Evolutionary conservation across 202 grass and related monocot genomes (phyloP), one percentile per base, ranked within the genome.

Genomic region (Dendrocalamus latiflorus): DNA sequence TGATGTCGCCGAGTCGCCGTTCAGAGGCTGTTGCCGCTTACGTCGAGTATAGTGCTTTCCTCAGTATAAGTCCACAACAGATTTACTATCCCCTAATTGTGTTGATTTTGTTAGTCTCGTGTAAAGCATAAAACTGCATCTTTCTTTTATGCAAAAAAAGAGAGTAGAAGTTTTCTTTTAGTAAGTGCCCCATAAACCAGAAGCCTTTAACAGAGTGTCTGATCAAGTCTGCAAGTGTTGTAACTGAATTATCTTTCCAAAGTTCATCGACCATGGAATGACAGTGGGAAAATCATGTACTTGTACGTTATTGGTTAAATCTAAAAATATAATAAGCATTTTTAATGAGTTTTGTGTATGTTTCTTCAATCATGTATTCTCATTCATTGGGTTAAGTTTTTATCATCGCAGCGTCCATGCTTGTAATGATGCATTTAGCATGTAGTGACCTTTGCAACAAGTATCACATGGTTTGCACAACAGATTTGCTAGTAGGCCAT

Each of bases 281-380:
- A 26, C 42, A 51, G 5, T 17, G 4, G 5, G 2, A 22, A 79
- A 45, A 18, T 57, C 49, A 54, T 60, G 41, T 70, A 75, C 3
- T 0, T 78, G 51, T 74, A 6, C 0, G 61, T 26, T 51, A 69
- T 24, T 63, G 53, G 72, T 63, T 57, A 71, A 71, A 72, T 86
- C 12, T 62, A 39, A 77, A 82, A 51, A 81, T 43, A 55, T 51
- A 53, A 16, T 38, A 74, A 64, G 1, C 18, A 54, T 33, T 60
- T 76, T 54, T 38, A 0, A 0, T 10, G 14, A 65, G 8, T 50
- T 81, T 16, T 20, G 0, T 48, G 4, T n/a, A n/a, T 63, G 54
- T 50, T 70, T 49, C 8, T 78, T 90, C 6, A 30, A 68, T 73
- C 58, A 67, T 67, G 72, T 77, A 67, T 82, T 82, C 44, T 25